Percentiles rank a stretch among this genome's conserved stretches.
Conservation (phyloP, 306 rosid species). For the Cercis canadensis region DNA sequence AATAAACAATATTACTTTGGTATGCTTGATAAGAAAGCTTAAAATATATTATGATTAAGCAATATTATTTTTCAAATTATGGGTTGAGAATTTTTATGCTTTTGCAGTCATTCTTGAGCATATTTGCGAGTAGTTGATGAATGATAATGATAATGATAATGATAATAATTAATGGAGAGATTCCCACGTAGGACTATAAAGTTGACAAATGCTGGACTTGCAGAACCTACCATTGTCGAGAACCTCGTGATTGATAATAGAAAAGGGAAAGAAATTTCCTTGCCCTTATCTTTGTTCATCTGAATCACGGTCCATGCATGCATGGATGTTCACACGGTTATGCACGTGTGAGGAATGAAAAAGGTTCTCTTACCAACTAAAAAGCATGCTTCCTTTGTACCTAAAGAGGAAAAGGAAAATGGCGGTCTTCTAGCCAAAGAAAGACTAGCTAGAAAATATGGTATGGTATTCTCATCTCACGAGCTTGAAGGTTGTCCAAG, state of each 20-base stretch:
- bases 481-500: no score
- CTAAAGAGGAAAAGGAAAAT: no score
- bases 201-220: constrained; percentile 29
- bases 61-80: no score
- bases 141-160: no score
- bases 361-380: constrained; percentile 47
- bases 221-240: constrained; percentile 47
- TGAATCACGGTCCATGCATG: constrained; percentile 52
- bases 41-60: no score
- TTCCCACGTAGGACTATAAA: constrained; percentile 14
- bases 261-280: constrained; percentile 22
- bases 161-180: constrained; percentile 36
- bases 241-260: constrained; percentile 55
- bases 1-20: no score
- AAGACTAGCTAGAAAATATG: no score
- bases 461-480: no score
- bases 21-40: no score
- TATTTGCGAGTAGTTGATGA: constrained; percentile 15
- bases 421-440: no score
- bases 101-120: not conserved
- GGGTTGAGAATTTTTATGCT: no score
- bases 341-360: constrained; percentile 77
- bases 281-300: constrained; percentile 46
- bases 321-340: constrained; percentile 45
- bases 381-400: constrained; percentile 30